These are phyloP conservation scores for Fusarium palustre DNA, from an alignment of 2,329 filamentous ascomycete species.

Conservation along the genomic window DNA sequence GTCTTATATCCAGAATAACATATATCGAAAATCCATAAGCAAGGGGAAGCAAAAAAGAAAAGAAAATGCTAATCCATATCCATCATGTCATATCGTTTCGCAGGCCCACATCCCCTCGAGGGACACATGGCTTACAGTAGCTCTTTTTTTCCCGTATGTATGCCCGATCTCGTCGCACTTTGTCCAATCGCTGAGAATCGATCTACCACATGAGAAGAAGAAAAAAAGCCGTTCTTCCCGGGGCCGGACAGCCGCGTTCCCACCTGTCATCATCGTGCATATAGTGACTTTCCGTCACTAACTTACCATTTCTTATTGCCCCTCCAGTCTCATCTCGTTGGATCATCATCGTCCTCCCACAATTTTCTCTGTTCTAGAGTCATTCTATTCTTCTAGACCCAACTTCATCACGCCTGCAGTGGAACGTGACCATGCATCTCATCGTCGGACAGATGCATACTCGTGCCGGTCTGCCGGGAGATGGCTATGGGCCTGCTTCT, in stretches of 20 bases:
- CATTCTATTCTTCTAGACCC: constrained; percentile 26
- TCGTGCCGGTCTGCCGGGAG: constrained; percentile 37
- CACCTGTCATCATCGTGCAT: constrained; percentile 44
- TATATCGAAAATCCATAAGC: constrained; percentile 8
- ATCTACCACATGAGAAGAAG: constrained; percentile 30
- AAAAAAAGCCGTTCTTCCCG: constrained; percentile 43
- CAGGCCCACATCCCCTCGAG: constrained; percentile 6
- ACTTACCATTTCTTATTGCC: constrained; percentile 17
- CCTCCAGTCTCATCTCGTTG: constrained; percentile 14
- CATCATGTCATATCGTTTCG: constrained; percentile 15
- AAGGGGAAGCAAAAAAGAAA: constrained; percentile 1
- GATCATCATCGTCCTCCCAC: constrained; percentile 11
- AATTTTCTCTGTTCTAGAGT: constrained; percentile 9
- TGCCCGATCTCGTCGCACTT: constrained; percentile 21
- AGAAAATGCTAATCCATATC: neutral
- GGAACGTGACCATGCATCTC: constrained; percentile 10
- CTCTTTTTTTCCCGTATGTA: constrained; percentile 12
- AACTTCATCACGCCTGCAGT: constrained; percentile 24
- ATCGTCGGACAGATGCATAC: constrained; percentile 20
- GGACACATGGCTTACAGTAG: constrained; percentile 15
- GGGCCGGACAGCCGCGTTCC: constrained; percentile 31
- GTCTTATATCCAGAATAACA: constrained; percentile 18
- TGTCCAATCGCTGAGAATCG: constrained; percentile 36
- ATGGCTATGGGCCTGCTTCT: constrained; percentile 20
- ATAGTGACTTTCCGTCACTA: constrained; percentile 13